Evolutionary conservation across 2,329 filamentous ascomycete genomes (phyloP).

Genomic region (Teratosphaeria gauchensis): DNA sequence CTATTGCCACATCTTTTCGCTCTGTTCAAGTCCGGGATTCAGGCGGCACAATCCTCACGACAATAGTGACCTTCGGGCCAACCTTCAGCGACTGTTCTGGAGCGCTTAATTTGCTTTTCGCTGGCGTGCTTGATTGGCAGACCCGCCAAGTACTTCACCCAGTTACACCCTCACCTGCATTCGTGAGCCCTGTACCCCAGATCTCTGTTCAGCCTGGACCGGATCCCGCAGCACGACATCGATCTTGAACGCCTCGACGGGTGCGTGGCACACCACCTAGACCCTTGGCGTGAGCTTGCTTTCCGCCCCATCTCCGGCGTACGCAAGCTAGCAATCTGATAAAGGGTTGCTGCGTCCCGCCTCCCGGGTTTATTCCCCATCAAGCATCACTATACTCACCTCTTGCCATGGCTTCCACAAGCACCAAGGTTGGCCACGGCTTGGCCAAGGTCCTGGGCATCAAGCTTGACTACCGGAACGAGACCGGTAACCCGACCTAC

Average conservation of each 20-base stretch:
- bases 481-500: slow-evolving; percentile 39
- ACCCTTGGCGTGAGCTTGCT: not conserved
- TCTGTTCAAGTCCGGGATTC: not conserved
- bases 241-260: not conserved
- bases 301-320: not conserved
- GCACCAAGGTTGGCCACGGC: slow-evolving; percentile 56
- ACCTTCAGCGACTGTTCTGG: not conserved
- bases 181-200: not conserved
- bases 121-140: not conserved
- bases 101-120: not conserved
- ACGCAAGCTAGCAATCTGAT: not conserved
- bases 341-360: not conserved
- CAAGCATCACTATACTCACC: not conserved
- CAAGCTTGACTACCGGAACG: slow-evolving; percentile 62
- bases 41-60: not conserved
- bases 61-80: not conserved
- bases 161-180: not conserved
- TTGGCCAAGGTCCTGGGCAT: slow-evolving; percentile 76
- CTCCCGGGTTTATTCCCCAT: not conserved
- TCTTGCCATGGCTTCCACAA: slow-evolving; percentile 21
- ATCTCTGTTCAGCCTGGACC: not conserved
- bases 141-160: not conserved
- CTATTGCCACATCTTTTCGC: not conserved
- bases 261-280: not conserved
- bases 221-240: not conserved